Base-by-base conservation (phyloP, 495 filamentous ascomycete genomes). In the Letharia lupina region DNA sequence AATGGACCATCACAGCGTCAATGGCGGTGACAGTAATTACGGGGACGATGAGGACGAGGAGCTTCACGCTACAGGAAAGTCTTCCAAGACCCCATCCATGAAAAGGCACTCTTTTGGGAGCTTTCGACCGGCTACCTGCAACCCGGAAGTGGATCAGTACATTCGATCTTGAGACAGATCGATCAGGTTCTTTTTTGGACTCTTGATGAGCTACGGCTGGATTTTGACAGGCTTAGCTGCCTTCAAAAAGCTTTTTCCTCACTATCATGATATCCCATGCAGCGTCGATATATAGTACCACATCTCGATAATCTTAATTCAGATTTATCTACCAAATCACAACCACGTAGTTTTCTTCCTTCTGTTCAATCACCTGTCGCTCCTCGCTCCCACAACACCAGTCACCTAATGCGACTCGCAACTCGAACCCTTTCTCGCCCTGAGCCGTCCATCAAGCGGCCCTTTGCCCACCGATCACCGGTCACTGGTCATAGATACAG, bases 1-100 rank as follows among this genome's bases (percentile, higher is more conserved):
- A 23, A 72, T 72, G 70, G 70, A 72, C 12, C 70, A 72, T 61
- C 4, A 41, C 23, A 72, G 70, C 65, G 63, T 70, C 56, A 61
- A 41, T 35, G 70, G 61, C 33, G 70, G 62, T 54, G 68, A 66
- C 47, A 70, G 70, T 28, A 68, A 65, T 28, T 67, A 67, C 56
- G 60, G 62, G 6, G 65, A 67, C 44, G 67, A 72, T 23, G 70
- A 70, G 48, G 65, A 64, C 33, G 68, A 67, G 11, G 68, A 62
- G 15, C 15, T 33, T 9, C 48, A 37, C 33, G n/a, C 47, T 52
- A 45, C 44, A n/a, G 45, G 54, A 31, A 67, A 63, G 52, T 50
- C 61, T 20, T 35, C 58, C 33, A 66, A 63, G 23, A 16, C 42
- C 10, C 61, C 42, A 11, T 39, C 33, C 18, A 44, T 33, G 18